phyloP scores from a whole-genome alignment of 306 rosid species.

The Prunus mume region DNA sequence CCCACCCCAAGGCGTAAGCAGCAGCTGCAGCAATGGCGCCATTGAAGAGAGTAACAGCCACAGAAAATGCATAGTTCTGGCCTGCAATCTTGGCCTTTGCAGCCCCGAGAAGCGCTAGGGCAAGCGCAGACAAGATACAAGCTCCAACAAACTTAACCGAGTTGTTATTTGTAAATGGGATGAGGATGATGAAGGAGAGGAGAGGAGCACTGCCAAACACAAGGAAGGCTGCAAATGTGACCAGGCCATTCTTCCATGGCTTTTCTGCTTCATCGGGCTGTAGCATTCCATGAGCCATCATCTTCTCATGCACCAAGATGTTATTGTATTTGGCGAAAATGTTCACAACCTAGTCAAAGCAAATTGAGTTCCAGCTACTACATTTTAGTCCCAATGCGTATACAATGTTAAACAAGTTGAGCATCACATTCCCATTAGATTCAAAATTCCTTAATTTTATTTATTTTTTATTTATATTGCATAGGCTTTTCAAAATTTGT shows the following conservation, averaged over 20 bases:
- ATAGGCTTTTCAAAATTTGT: too few species aligned
- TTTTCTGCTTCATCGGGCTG: slow-evolving; percentile 43
- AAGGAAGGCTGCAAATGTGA: slow-evolving; percentile 48
- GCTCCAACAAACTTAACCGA: slow-evolving; percentile 47
- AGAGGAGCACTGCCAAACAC: slow-evolving; percentile 50
- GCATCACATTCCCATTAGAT: background rate
- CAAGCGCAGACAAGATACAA: slow-evolving; percentile 47
- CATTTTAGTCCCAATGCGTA: too few species aligned
- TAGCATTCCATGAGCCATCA: slow-evolving; percentile 44
- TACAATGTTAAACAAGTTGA: background rate
- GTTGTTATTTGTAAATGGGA: slow-evolving; percentile 48
- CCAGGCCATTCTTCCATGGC: slow-evolving; percentile 62
- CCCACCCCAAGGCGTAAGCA: slow-evolving; percentile 51
- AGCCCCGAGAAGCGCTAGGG: slow-evolving; percentile 47
- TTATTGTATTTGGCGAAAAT: slow-evolving; percentile 54
- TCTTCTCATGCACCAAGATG: slow-evolving; percentile 56
- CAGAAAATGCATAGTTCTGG: slow-evolving; percentile 37
- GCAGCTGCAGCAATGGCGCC: slow-evolving; percentile 54
- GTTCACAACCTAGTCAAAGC: slow-evolving; percentile 44
- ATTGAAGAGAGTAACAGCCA: slow-evolving; percentile 34
- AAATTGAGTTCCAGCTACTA: background rate
- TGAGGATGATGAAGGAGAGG: slow-evolving; percentile 56
- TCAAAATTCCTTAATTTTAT: too few species aligned
- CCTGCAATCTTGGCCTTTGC: slow-evolving; percentile 55
- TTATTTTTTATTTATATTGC: too few species aligned